Evolutionary conservation across 345 rosid species (phyloP), one percentile per base, ranked within the genome.

Genomic region (Zanthoxylum bungeanum): DNA sequence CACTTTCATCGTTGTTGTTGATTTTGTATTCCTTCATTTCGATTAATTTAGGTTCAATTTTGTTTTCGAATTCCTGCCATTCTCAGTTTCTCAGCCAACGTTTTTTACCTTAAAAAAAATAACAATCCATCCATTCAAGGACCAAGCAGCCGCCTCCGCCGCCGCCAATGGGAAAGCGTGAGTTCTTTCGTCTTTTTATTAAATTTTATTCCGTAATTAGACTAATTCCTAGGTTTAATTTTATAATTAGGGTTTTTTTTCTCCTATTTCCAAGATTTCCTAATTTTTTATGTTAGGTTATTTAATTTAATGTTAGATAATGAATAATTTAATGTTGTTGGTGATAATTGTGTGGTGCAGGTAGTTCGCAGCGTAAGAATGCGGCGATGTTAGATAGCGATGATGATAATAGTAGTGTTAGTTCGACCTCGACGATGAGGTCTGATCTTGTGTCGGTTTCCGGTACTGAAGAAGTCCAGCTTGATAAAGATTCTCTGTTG

Each of bases 161-260:
- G n/a, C 73, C 72, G 47, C 70, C 66, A 56, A 92, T 93, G 98
- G 95, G 97, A 70, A 89, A 77, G 68, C 91, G 98, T 93, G 80
- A 84, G 90, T 69, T 64, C 16, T 39, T 73, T 19, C 58, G 10
- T 27, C 34, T 28, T 47, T 59, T 12, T 67, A 62, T 3, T 37
- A 36, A 10, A 66, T 46, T 64, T 46, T 59, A 66, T 71, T 59
- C 33, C 61, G 10, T 46, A 68, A n/a, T 11, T 8, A n/a, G n/a
- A n/a, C n/a, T 67, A 22, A 31, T 19, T 55, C 30, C 5, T 19
- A 4, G 11, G 28, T 36, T 31, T 44, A 1, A 44, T 44, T 44
- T n/a, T n/a, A n/a, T n/a, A 66, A 76, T 50, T 59, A 47, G 52
- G 73, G 34, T 46, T 68, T 5, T 22, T n/a, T n/a, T n/a, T n/a